phyloP scores from a whole-genome alignment of 495 filamentous ascomycete genomes.

The Talaromyces ruber region DNA sequence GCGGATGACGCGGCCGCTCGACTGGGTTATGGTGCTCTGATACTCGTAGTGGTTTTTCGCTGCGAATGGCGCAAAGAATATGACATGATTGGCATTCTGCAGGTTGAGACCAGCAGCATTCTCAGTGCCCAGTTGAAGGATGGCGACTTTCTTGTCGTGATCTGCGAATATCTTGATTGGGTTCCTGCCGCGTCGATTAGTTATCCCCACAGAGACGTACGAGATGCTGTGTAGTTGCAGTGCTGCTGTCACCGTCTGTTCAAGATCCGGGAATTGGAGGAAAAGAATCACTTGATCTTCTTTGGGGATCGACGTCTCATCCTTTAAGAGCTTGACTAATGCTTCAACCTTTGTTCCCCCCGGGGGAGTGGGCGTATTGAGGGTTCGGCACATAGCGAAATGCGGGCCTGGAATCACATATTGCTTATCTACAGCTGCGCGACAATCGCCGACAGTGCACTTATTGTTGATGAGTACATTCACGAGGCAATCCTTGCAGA shows the following conservation, averaged over 20 bases:
- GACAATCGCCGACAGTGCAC: constrained; percentile 24
- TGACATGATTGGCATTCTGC: constrained; percentile 65
- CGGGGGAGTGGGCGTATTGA: background rate
- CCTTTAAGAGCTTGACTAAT: constrained; percentile 35
- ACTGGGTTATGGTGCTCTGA: constrained; percentile 56
- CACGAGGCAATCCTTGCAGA: constrained; percentile 31
- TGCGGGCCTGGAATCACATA: constrained; percentile 21
- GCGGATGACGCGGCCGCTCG: constrained; percentile 59
- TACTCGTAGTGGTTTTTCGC: constrained; percentile 48
- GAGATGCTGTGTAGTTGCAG: constrained; percentile 22
- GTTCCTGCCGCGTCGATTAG: constrained; percentile 14
- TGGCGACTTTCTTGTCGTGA: constrained; percentile 40
- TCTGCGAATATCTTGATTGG: constrained; percentile 35
- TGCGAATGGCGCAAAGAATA: constrained; percentile 61
- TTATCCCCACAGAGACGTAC: constrained; percentile 20
- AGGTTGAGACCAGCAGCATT: constrained; percentile 66
- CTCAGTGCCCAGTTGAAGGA: constrained; percentile 58
- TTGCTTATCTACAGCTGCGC: constrained; percentile 12
- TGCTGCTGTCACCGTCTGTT: constrained; percentile 21
- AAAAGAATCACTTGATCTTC: constrained; percentile 45
- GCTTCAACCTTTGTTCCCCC: constrained; percentile 39
- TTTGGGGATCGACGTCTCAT: constrained; percentile 17
- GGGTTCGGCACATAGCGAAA: constrained; percentile 1
- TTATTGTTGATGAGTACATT: constrained; percentile 9
- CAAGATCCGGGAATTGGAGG: constrained; percentile 39